Base-by-base conservation (phyloP, 2,329 filamentous ascomycete species). In the Paramyrothecium roridum region DNA sequence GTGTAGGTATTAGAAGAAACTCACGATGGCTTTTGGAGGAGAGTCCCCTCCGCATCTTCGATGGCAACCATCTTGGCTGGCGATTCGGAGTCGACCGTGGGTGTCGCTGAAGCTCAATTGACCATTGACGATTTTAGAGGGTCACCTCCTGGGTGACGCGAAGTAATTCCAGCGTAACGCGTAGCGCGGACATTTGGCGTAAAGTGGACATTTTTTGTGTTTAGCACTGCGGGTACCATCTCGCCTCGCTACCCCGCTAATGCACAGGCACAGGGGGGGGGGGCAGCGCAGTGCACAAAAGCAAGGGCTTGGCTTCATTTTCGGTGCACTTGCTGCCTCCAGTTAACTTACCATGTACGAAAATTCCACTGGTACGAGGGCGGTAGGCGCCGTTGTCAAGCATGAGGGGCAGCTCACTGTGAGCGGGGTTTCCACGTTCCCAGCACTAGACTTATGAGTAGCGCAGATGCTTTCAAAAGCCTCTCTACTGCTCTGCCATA, bases 21-120 rank as follows among this genome's bases (percentile, higher is more conserved):
- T 58, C 61, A 73, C 72, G 63, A 66, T 48, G 71, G 66, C 20
- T 63, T 65, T 52, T 69, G 67, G 53, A 73, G 66, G 33, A 74
- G 64, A 50, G 65, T 69, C 54, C 62, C 69, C 22, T 63, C 51
- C 43, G 68, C 65, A 43, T 73, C 66, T 51, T 73, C 63, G 53
- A 73, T 65, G 33, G 61, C 56, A 33, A 72, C 70, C 72, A 74
- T 73, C 30, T 55, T 63, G 60, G 47, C 23, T 30, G 26, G 26
- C 26, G 10, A 40, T 48, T 20, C n/a, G 50, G 20, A 19, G 47
- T 50, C 47, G 16, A 30, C 37, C n/a, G 17, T 40, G 26, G 30
- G 23, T 34, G 55, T 54, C 30, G 33, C 47, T 52, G 53, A 13
- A 48, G 48, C 54, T 49, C 48, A 45, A 46, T 54, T 49, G 48